Percentiles rank a stretch among this genome's conserved stretches.
These are phyloP conservation scores for Bolboschoenoplectus hybrid DNA, from an alignment of 202 grass and related monocot genomes.

Conservation along the genomic window DNA sequence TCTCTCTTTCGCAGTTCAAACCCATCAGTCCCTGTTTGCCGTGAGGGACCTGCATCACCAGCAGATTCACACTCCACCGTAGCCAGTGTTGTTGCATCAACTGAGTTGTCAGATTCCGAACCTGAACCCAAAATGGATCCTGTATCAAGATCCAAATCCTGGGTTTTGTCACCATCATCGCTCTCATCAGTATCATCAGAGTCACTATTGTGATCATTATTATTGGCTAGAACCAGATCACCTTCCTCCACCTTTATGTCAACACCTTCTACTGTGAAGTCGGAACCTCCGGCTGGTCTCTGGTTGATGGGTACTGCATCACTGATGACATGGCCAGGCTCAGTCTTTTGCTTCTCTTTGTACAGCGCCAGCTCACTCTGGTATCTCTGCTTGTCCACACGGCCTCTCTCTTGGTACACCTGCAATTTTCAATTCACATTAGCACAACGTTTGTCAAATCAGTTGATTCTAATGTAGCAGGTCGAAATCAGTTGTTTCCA, in stretches of 20 bases:
- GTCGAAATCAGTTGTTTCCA: not conserved
- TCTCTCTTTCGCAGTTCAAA: conserved; percentile 36
- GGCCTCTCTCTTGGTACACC: conserved; percentile 87
- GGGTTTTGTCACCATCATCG: conserved; percentile 12
- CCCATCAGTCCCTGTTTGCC: not conserved
- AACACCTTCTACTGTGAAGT: conserved; percentile 57
- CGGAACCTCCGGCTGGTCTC: conserved; percentile 48
- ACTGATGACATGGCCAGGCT: conserved; percentile 45
- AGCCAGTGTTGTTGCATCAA: not conserved
- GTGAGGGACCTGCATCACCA: conserved; percentile 3
- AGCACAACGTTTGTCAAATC: conserved; percentile 7
- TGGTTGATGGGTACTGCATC: conserved; percentile 63
- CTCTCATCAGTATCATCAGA: conserved; percentile 22
- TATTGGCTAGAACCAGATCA: conserved; percentile 51
- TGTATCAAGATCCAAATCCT: conserved; percentile 28
- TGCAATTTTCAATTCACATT: conserved; percentile 34
- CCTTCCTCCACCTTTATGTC: conserved; percentile 54
- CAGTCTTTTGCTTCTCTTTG: conserved; percentile 60
- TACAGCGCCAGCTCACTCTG: conserved; percentile 64
- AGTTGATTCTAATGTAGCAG: not conserved
- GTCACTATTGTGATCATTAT: conserved; percentile 52
- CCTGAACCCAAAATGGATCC: not conserved
- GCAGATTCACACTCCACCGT: not conserved
- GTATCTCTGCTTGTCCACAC: conserved; percentile 79
- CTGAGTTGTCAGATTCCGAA: conserved; percentile 15